A percentile compares a stretch with the other conserved stretches of the same genome.
Conservation (phyloP, 192 early-diverging fungal genomes). For the Backusella psychrophila region DNA sequence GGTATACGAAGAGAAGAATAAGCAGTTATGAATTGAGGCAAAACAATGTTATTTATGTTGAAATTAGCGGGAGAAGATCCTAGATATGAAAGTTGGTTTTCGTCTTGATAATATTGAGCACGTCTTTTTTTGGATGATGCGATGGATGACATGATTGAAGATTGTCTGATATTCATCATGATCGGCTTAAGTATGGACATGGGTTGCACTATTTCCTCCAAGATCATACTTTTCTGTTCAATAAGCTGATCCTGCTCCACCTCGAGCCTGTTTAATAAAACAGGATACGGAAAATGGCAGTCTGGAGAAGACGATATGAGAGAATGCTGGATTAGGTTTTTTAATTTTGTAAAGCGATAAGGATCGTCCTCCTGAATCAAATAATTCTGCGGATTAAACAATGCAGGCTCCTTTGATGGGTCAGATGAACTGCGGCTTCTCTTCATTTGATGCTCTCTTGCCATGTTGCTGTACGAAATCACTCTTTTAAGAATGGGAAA, state of each 20-base stretch:
- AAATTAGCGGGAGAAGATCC: neutral
- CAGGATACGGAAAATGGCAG: constrained; percentile 75
- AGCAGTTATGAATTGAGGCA: constrained; percentile 9
- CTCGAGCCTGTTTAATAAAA: constrained; percentile 60
- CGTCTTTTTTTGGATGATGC: neutral
- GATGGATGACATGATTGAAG: constrained; percentile 4
- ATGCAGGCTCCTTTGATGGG: neutral
- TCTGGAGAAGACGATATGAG: constrained; percentile 79
- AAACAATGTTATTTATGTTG: neutral
- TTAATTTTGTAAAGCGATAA: constrained; percentile 38
- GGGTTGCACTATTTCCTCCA: neutral
- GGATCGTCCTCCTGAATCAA: constrained; percentile 28
- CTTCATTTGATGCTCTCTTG: neutral
- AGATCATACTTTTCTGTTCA: neutral
- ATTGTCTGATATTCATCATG: constrained; percentile 26
- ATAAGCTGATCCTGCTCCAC: constrained; percentile 46
- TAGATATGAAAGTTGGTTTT: neutral
- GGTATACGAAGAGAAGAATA: constrained; percentile 17
- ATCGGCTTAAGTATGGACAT: constrained; percentile 25
- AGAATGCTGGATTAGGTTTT: constrained; percentile 48
- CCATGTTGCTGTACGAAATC: neutral
- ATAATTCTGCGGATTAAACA: neutral
- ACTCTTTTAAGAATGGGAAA: neutral
- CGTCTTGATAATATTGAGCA: neutral
- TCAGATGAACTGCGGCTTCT: neutral